Base-by-base conservation (phyloP, 352 stramenopile species). In the Thalassiosira pacifica region DNA sequence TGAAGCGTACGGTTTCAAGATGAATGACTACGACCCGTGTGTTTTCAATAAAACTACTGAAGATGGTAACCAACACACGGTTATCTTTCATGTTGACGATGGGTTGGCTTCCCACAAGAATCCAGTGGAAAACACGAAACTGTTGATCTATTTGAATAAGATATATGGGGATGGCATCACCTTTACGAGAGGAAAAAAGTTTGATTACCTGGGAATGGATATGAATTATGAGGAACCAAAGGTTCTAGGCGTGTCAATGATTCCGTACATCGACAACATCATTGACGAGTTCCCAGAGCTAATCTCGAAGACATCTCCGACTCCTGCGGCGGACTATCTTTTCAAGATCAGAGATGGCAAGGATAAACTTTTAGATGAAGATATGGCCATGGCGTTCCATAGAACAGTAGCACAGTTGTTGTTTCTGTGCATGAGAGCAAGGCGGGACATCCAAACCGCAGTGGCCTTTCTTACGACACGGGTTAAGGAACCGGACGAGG, bases 11-110 rank as follows among this genome's bases (percentile, higher is more conserved):
- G 78, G 86, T 0, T 89, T 89, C 40, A 40, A 74, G 2, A 31
- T 85, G 6, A 91, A 91, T 57, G 57, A 57, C 18, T 91, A 89
- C 37, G 71, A 91, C 57, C 70, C 76, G 6, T 91, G 86, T 64
- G 53, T 86, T 0, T 67, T 57, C 16, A 92, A 90, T 60, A 76
- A 77, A 34, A 40, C 61, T 34, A 69, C 37, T 27, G 34, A 67
- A 13, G 18, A 19, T 4, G 22, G n/a, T 68, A 61, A 67, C 18
- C 18, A 85, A 66, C 45, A 60, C 19, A 85, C 78, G 2, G 45
- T 81, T 11, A 53, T 61, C 2, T 91, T 75, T 69, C 75, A 91
- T 77, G 73, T 91, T 32, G 83, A 88, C 60, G 85, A 90, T 55
- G 24, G 79, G 1, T 85, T 87, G 61, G 59, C 75, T 19, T 82